phyloP scores from a whole-genome alignment of 495 filamentous ascomycete genomes.

The Penicillium soppii region DNA sequence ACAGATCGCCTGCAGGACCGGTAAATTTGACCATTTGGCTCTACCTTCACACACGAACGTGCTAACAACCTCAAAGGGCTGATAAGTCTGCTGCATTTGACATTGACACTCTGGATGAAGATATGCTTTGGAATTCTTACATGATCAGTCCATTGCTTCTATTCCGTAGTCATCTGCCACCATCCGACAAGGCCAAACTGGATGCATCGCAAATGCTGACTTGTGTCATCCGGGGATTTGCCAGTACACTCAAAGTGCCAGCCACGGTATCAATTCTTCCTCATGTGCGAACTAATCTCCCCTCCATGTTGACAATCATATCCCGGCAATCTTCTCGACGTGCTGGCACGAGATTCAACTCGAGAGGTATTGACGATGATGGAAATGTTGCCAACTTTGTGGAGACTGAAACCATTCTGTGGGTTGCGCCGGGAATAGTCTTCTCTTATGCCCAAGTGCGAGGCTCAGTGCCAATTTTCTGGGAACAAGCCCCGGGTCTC shows the following conservation, averaged over 20 bases:
- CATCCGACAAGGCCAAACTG: constrained; percentile 67
- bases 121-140: constrained; percentile 95
- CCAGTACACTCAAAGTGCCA: constrained; percentile 79
- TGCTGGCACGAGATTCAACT: constrained; percentile 95
- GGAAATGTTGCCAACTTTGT: constrained; percentile 94
- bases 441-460: constrained; percentile 94
- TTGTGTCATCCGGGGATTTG: constrained; percentile 91
- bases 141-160: constrained; percentile 92
- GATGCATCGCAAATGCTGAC: constrained; percentile 87
- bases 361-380: constrained; percentile 94
- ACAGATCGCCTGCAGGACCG: constrained; percentile 92
- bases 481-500: constrained; percentile 88
- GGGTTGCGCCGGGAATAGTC: constrained; percentile 69
- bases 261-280: constrained; percentile 54
- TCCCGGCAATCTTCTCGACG: constrained; percentile 88
- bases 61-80: constrained; percentile 46
- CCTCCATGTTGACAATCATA: constrained; percentile 81
- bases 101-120: constrained; percentile 80
- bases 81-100: constrained; percentile 63
- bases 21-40: no score
- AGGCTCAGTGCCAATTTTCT: constrained; percentile 93
- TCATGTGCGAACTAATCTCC: constrained; percentile 59
- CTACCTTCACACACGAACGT: no score
- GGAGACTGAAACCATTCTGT: constrained; percentile 66
- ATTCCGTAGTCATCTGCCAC: constrained; percentile 77